These are phyloP conservation scores for Chalciporus sp. DNA, from an alignment of 1,284 basidiomycete genomes.

Conservation along the genomic window DNA sequence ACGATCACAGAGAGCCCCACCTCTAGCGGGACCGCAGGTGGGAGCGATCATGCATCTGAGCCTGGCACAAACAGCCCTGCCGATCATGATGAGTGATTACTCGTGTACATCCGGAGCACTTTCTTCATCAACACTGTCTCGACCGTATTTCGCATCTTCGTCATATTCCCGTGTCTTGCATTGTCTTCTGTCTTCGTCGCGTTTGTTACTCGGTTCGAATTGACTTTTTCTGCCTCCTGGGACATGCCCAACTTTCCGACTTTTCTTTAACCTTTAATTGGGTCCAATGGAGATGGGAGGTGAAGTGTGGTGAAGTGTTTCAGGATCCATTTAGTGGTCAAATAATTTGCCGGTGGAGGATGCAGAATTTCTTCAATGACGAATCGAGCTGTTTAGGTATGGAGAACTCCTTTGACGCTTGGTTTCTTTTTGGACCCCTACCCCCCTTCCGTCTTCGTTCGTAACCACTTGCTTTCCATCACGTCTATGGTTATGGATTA, in stretches of 20 bases:
- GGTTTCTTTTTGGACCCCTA: not conserved
- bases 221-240: conserved; percentile 30
- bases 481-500: not conserved
- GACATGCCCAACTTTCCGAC: conserved; percentile 19
- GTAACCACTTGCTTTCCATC: not conserved
- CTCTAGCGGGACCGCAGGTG: conserved; percentile 27
- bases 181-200: not conserved
- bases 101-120: conserved; percentile 4
- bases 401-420: not conserved
- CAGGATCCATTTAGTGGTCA: conserved; percentile 48
- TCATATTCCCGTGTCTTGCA: conserved; percentile 13
- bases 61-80: conserved; percentile 24
- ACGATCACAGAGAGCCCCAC: conserved; percentile 16
- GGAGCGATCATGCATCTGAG: conserved; percentile 31
- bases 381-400: conserved; percentile 7
- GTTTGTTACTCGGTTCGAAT: conserved; percentile 21
- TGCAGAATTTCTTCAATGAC: conserved; percentile 25
- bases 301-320: conserved; percentile 31
- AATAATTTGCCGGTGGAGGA: conserved; percentile 36
- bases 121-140: conserved; percentile 2
- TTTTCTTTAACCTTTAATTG: conserved; percentile 49
- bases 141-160: conserved; percentile 11
- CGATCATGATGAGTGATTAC: conserved; percentile 24
- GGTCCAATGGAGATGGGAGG: conserved; percentile 31
- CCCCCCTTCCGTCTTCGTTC: not conserved